These are phyloP conservation scores for Vigna nakashimae DNA, from an alignment of 306 rosid species.

Conservation along the genomic window DNA sequence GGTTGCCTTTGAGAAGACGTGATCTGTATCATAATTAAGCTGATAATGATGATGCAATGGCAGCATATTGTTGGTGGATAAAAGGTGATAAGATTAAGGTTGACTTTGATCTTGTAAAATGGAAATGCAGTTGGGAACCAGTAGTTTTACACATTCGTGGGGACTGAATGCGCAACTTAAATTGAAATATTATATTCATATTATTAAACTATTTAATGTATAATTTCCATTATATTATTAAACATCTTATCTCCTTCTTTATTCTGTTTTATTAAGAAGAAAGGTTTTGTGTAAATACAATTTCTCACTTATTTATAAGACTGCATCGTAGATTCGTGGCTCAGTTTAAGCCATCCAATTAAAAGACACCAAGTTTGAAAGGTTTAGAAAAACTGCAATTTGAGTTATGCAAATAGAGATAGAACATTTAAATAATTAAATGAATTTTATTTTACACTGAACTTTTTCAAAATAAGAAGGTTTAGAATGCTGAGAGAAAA, in stretches of 20 bases:
- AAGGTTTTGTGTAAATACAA: not conserved
- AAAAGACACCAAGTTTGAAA: too few relatives aligned
- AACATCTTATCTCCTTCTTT: too few relatives aligned
- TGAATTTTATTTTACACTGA: too few relatives aligned
- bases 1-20: too few relatives aligned
- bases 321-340: not conserved
- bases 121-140: not conserved
- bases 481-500: too few relatives aligned
- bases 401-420: too few relatives aligned
- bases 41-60: not conserved
- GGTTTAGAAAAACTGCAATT: too few relatives aligned
- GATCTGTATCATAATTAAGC: too few relatives aligned
- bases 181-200: not conserved
- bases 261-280: not conserved
- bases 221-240: not conserved
- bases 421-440: too few relatives aligned
- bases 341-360: too few relatives aligned
- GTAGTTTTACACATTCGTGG: not conserved
- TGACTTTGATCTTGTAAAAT: not conserved
- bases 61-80: not conserved
- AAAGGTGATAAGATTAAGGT: not conserved
- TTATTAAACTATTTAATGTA: not conserved
- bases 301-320: not conserved
- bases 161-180: not conserved
- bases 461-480: too few relatives aligned